These are phyloP conservation scores for Amanita molliuscula DNA, from an alignment of 768 basidiomycete species.

Conservation along the genomic window DNA sequence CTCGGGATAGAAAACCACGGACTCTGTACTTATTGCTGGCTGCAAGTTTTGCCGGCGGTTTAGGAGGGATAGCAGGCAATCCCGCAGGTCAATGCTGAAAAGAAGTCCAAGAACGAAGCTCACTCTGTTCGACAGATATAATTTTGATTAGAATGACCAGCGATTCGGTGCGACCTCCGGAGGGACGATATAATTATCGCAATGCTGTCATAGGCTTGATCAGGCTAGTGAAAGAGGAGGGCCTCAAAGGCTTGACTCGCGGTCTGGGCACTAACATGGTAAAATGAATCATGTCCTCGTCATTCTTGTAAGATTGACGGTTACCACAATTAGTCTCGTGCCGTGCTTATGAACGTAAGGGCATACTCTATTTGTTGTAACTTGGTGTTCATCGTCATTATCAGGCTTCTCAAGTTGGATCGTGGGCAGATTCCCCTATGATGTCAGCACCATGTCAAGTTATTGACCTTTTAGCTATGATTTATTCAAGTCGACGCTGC, in stretches of 20 bases:
- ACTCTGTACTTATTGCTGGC: slow-evolving; percentile 47
- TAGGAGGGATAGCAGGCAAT: slow-evolving; percentile 81
- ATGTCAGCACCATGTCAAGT: not conserved
- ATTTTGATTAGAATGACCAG: slow-evolving; percentile 83
- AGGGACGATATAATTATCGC: slow-evolving; percentile 65
- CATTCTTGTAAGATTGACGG: not conserved
- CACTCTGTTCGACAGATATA: slow-evolving; percentile 37
- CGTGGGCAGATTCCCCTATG: slow-evolving; percentile 37
- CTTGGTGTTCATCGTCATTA: slow-evolving; percentile 5
- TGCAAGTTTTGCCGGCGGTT: slow-evolving; percentile 63
- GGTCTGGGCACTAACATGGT: slow-evolving; percentile 77
- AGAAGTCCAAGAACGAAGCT: slow-evolving; percentile 3
- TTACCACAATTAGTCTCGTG: slow-evolving; percentile 26
- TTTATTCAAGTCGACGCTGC: slow-evolving; percentile 54
- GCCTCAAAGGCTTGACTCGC: slow-evolving; percentile 53
- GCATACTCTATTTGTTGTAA: slow-evolving; percentile 7
- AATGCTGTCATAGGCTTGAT: slow-evolving; percentile 73
- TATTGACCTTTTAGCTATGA: slow-evolving; percentile 47
- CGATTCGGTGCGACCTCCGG: slow-evolving; percentile 65
- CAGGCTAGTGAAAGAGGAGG: slow-evolving; percentile 57
- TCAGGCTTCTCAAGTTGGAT: slow-evolving; percentile 74
- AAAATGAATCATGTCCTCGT: slow-evolving; percentile 14
- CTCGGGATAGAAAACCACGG: slow-evolving; percentile 40
- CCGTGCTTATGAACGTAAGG: slow-evolving; percentile 69
- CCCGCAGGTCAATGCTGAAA: slow-evolving; percentile 49